phyloP scores from a whole-genome alignment of 2,329 filamentous ascomycete species.

The Aspergillus japonicus region DNA sequence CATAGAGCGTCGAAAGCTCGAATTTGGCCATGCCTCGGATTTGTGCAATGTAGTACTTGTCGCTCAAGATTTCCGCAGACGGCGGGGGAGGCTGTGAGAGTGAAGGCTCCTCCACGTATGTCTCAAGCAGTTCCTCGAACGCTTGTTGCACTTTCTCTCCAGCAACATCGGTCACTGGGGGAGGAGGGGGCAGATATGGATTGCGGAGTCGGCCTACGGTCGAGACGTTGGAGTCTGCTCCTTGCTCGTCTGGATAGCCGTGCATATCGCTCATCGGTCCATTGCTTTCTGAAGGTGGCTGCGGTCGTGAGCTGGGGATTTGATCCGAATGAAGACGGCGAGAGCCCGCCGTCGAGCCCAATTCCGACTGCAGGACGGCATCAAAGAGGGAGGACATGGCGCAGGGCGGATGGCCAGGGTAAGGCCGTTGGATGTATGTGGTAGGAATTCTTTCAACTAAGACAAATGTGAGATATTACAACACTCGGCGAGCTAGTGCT shows the following conservation, averaged over 20 bases:
- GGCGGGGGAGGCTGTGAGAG: slow-evolving; percentile 54
- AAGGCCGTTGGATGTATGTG: slow-evolving; percentile 18
- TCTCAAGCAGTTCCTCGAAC: slow-evolving; percentile 65
- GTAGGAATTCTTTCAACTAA: neutral
- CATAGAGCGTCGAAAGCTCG: slow-evolving; percentile 63
- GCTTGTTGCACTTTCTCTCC: slow-evolving; percentile 62
- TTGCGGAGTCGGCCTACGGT: slow-evolving; percentile 49
- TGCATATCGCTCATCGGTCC: slow-evolving; percentile 57
- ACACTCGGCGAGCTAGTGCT: neutral
- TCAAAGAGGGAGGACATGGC: slow-evolving; percentile 44
- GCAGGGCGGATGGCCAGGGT: slow-evolving; percentile 23
- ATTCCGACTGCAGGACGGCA: slow-evolving; percentile 43
- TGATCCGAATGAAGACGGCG: slow-evolving; percentile 36
- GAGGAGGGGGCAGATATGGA: slow-evolving; percentile 54
- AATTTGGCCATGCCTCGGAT: slow-evolving; percentile 63
- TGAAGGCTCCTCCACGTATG: slow-evolving; percentile 57
- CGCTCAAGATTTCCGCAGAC: slow-evolving; percentile 55
- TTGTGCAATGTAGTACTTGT: slow-evolving; percentile 67
- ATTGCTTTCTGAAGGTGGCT: slow-evolving; percentile 52
- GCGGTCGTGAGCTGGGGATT: slow-evolving; percentile 56
- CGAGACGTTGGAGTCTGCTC: slow-evolving; percentile 55
- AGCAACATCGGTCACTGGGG: slow-evolving; percentile 59
- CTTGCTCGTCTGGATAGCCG: slow-evolving; percentile 61
- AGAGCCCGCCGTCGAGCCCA: slow-evolving; percentile 36
- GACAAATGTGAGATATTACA: neutral